Percentiles rank a stretch among this genome's conserved stretches.
These are phyloP conservation scores for Gossypium anomalum DNA, from an alignment of 345 rosid species.

Conservation along the genomic window DNA sequence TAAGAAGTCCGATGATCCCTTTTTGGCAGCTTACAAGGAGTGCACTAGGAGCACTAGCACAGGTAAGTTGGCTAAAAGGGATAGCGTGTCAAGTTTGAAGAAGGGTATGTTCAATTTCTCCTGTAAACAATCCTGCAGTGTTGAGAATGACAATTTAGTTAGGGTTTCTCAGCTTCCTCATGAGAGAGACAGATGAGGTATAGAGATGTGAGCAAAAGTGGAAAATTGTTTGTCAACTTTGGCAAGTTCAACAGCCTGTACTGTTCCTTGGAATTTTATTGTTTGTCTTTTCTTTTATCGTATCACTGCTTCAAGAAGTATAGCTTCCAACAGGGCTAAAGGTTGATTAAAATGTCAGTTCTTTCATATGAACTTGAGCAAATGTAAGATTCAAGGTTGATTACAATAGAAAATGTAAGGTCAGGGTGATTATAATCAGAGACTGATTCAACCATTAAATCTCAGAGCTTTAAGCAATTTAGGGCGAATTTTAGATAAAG, in stretches of 20 bases:
- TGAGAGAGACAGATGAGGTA: constrained; percentile 8
- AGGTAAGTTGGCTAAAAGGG: constrained; percentile 13
- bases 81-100: constrained; percentile 13
- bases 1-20: constrained; percentile 20
- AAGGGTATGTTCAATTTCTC: constrained; percentile 26
- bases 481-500: background rate
- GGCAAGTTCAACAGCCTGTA: background rate
- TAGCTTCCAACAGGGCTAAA: too few relatives aligned
- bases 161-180: constrained; percentile 28
- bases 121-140: constrained; percentile 38
- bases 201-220: too few relatives aligned
- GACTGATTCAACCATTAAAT: background rate
- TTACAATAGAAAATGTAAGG: too few relatives aligned
- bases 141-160: constrained; percentile 33
- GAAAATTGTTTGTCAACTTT: too few relatives aligned
- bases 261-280: background rate
- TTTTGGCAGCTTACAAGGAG: background rate
- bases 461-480: background rate
- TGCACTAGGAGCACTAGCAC: constrained; percentile 30
- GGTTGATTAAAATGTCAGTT: too few relatives aligned
- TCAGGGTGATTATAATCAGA: background rate
- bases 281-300: too few relatives aligned
- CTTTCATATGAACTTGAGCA: too few relatives aligned
- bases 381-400: too few relatives aligned
- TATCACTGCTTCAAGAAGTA: too few relatives aligned